Conservation (phyloP, 2,329 filamentous ascomycete genomes). For the Calonectria pseudoturangicola region DNA sequence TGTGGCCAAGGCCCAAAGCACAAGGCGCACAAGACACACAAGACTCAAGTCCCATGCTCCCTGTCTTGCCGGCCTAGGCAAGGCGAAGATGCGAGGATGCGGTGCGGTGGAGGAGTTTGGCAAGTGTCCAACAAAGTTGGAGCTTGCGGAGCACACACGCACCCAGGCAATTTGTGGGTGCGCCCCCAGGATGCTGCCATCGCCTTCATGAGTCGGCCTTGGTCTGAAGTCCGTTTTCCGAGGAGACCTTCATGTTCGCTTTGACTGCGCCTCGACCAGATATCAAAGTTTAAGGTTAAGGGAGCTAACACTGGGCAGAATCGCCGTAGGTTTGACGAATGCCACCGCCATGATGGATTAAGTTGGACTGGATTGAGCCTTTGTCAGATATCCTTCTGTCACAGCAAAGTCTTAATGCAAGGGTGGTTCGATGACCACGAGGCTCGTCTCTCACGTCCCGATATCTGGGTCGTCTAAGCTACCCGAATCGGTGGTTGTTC, state of each 20-base stretch:
- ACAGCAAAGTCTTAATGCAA: constrained; percentile 14
- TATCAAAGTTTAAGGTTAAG: constrained; percentile 22
- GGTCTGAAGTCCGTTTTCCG: neutral
- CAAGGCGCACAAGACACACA: neutral
- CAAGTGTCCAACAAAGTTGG: constrained; percentile 26
- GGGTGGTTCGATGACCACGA: constrained; percentile 37
- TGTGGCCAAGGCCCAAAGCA: neutral
- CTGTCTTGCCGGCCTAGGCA: constrained; percentile 11
- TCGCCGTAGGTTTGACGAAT: constrained; percentile 14
- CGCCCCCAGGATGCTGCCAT: constrained; percentile 9
- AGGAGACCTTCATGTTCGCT: neutral
- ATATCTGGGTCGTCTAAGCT: constrained; percentile 18
- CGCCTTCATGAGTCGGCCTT: neutral
- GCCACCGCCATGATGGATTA: neutral
- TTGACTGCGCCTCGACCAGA: constrained; percentile 15
- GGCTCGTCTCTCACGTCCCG: constrained; percentile 25
- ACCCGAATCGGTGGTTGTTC: neutral
- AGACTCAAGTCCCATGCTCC: neutral
- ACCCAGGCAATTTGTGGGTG: constrained; percentile 24
- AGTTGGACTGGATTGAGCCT: neutral
- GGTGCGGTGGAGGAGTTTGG: constrained; percentile 13
- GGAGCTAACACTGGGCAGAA: constrained; percentile 14
- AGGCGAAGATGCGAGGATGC: constrained; percentile 2
- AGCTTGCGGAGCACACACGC: constrained; percentile 24
- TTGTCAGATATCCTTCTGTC: neutral